These are phyloP conservation scores for Cyclostephanos tholiformis DNA, from an alignment of 108 stramenopile genomes.

Conservation along the genomic window DNA sequence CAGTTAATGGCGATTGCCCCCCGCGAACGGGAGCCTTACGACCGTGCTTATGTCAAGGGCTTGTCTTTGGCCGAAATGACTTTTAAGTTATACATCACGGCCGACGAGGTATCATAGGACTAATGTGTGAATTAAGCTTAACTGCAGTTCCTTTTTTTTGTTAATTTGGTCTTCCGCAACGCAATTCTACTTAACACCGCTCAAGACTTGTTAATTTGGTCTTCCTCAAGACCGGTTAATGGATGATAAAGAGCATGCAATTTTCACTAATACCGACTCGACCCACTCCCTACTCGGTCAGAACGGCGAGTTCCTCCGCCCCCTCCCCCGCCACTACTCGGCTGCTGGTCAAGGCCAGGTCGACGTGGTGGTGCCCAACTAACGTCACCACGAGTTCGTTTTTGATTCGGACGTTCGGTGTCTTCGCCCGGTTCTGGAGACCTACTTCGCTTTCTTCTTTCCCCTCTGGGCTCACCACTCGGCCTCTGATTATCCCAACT, in stretches of 20 bases:
- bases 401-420: slow-evolving; percentile 8
- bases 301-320: slow-evolving; percentile 6
- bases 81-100: slow-evolving; percentile 54
- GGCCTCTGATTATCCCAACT: slow-evolving; percentile 17
- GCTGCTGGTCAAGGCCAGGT: slow-evolving; percentile 1
- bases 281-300: not conserved
- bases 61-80: slow-evolving; percentile 75
- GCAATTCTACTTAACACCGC: too few species aligned
- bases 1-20: slow-evolving; percentile 64
- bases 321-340: slow-evolving; percentile 7
- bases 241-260: not conserved
- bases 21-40: too few species aligned
- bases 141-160: too few species aligned
- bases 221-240: too few species aligned
- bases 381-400: slow-evolving; percentile 16
- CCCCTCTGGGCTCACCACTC: slow-evolving; percentile 9
- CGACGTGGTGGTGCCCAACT: slow-evolving; percentile 17
- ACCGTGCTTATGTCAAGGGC: slow-evolving; percentile 74
- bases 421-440: slow-evolving; percentile 28
- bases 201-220: too few species aligned
- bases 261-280: slow-evolving; percentile 3
- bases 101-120: not conserved
- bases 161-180: too few species aligned
- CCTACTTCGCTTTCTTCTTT: slow-evolving; percentile 31
- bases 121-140: not conserved